Evolutionary conservation across 2,329 filamentous ascomycete genomes (phyloP).

Genomic region (Pseudogymnoascus destructans): DNA sequence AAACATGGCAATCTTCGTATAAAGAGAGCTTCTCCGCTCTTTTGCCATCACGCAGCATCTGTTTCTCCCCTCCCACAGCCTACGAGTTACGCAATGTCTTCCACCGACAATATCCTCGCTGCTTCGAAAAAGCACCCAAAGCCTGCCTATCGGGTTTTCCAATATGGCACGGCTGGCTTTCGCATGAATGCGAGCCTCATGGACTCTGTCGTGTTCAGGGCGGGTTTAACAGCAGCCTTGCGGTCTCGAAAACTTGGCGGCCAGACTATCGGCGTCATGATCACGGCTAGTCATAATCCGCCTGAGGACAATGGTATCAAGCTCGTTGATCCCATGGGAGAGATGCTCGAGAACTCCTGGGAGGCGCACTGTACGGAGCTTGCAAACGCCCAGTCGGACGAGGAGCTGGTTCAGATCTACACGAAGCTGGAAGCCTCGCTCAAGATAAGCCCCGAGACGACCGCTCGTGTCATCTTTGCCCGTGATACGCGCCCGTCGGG

Average conservation of each 20-base stretch:
- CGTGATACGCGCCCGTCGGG: constrained; percentile 90
- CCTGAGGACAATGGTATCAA: constrained; percentile 86
- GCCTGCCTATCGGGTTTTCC: constrained; percentile 39
- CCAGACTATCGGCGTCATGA: constrained; percentile 91
- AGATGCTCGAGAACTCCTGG: constrained; percentile 96
- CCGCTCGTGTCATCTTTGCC: constrained; percentile 75
- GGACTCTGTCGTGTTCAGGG: constrained; percentile 83
- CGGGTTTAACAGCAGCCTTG: constrained; percentile 77
- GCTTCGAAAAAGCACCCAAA: constrained; percentile 52
- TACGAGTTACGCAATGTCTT: constrained; percentile 30
- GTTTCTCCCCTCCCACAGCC: neutral
- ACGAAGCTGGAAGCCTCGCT: constrained; percentile 60
- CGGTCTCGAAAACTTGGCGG: constrained; percentile 82
- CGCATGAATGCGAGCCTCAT: constrained; percentile 66
- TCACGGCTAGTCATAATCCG: constrained; percentile 87
- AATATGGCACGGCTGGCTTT: constrained; percentile 55
- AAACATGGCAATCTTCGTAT: constrained; percentile 6
- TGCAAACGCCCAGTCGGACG: constrained; percentile 69
- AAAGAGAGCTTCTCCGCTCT: constrained; percentile 8
- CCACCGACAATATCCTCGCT: constrained; percentile 38
- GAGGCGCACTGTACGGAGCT: constrained; percentile 78
- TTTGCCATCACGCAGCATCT: neutral
- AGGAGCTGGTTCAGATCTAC: constrained; percentile 65
- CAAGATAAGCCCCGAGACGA: constrained; percentile 56
- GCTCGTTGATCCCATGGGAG: constrained; percentile 92